phyloP scores from a whole-genome alignment of 2,329 filamentous ascomycete genomes.

The Metarhizium album region DNA sequence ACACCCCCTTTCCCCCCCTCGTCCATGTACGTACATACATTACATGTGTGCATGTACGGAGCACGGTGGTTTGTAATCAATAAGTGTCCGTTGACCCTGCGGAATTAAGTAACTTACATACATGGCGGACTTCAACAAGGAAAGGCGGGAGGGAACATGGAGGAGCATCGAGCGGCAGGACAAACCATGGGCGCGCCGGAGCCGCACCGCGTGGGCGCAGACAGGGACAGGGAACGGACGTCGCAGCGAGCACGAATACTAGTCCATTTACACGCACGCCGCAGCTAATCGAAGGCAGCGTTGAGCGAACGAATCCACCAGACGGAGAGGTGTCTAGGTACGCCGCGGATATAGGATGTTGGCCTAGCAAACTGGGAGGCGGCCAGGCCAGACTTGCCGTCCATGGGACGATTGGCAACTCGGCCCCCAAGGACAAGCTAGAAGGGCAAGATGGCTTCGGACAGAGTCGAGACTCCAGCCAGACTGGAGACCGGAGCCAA shows the following conservation, averaged over 20 bases:
- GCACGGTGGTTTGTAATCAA: no score
- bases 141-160: background rate
- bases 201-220: background rate
- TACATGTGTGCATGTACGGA: no score
- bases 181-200: background rate
- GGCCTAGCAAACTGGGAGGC: background rate
- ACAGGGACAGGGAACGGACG: background rate
- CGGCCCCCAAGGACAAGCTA: background rate
- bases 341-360: no score
- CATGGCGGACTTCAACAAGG: no score
- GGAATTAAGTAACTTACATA: no score
- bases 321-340: no score
- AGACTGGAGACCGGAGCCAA: background rate
- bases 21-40: background rate
- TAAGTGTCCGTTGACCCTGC: no score
- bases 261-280: background rate
- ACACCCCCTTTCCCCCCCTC: background rate
- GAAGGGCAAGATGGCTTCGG: no score
- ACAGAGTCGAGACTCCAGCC: background rate
- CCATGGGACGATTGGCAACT: background rate
- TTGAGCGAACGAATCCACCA: background rate
- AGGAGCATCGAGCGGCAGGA: background rate
- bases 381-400: background rate
- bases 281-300: background rate
- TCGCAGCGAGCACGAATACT: background rate